These are phyloP conservation scores for Tuber magnatum DNA, from an alignment of 495 filamentous ascomycete species.

Conservation along the genomic window DNA sequence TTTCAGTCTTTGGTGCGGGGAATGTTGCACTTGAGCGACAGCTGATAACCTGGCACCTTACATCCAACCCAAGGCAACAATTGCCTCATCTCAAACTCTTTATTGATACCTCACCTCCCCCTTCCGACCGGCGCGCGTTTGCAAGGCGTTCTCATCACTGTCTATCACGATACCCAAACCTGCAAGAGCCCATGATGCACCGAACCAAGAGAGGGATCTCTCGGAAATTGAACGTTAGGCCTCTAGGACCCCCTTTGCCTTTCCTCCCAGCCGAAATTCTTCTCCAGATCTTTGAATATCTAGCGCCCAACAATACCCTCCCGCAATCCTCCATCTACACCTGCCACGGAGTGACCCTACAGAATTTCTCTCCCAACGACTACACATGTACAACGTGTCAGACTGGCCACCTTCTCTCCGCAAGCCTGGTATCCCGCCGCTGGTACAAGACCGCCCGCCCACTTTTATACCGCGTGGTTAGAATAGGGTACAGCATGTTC, in stretches of 20 bases:
- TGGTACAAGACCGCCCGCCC: not conserved
- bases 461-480: not conserved
- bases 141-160: not conserved
- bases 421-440: not conserved
- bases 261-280: not conserved
- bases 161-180: not conserved
- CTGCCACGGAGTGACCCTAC: not conserved
- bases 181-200: not conserved
- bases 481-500: not conserved
- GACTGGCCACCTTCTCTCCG: not conserved
- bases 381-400: not conserved
- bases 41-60: not conserved
- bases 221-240: not conserved
- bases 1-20: not conserved
- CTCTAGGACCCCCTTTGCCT: not conserved
- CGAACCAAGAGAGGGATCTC: not conserved
- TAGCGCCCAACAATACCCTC: not conserved
- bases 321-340: not conserved
- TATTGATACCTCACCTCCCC: not conserved
- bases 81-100: not conserved
- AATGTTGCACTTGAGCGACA: not conserved
- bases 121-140: not conserved
- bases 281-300: not conserved
- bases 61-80: not conserved
- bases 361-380: not conserved